Percentiles rank a stretch among this genome's conserved stretches.
These are phyloP conservation scores for Cyclocybe cylindracea DNA, from an alignment of 768 basidiomycete species.

Conservation along the genomic window DNA sequence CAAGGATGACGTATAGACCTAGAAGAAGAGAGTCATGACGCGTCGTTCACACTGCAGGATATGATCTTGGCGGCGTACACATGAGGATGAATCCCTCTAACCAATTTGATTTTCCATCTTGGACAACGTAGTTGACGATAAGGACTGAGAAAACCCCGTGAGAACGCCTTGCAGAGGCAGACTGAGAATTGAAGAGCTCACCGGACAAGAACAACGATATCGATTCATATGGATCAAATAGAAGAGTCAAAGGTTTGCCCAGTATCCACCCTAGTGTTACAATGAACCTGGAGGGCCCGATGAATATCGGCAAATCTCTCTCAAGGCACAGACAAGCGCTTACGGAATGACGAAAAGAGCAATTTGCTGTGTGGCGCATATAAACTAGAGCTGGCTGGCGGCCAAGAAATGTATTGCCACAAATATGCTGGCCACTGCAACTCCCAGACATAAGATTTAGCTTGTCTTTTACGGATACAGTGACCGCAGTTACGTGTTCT, in stretches of 20 bases:
- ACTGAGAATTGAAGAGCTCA: constrained; percentile 17
- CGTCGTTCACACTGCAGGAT: not conserved
- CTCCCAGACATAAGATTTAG: constrained; percentile 83
- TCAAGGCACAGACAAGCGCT: no score
- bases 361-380: constrained; percentile 59
- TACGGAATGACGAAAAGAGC: constrained; percentile 75
- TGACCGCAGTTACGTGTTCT: constrained; percentile 91
- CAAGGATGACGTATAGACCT: constrained; percentile 75
- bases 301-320: no score
- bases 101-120: constrained; percentile 85
- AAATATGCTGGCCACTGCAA: no score
- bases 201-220: constrained; percentile 54
- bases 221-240: constrained; percentile 91
- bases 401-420: constrained; percentile 11
- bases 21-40: not conserved
- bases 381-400: not conserved
- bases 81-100: constrained; percentile 69
- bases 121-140: constrained; percentile 80
- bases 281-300: constrained; percentile 52
- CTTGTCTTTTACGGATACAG: constrained; percentile 89
- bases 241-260: constrained; percentile 74
- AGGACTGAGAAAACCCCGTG: constrained; percentile 49
- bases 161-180: not conserved
- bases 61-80: constrained; percentile 16
- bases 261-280: constrained; percentile 79